Conservation (phyloP, 352 stramenopile genomes). For the Phytophthora pisi region DNA sequence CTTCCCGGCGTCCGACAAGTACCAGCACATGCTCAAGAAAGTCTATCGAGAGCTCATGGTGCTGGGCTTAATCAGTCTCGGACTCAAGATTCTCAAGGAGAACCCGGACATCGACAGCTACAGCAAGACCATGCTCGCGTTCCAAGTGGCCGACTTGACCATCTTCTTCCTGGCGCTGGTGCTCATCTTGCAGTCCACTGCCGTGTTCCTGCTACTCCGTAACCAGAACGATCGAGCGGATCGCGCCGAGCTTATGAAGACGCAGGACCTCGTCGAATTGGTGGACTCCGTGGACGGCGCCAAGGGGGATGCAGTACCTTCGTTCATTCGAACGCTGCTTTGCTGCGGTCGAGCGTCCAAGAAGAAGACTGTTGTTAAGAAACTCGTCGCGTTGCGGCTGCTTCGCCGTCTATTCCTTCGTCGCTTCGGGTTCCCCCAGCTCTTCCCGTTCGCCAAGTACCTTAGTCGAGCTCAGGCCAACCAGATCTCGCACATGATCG, state of each 20-base stretch:
- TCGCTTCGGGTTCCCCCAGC: conserved; percentile 45
- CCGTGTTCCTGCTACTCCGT: conserved; percentile 48
- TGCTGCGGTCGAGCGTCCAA: conserved; percentile 20
- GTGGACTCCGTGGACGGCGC: conserved; percentile 2
- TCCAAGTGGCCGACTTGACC: conserved; percentile 61
- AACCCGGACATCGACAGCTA: conserved; percentile 37
- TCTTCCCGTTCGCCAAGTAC: conserved; percentile 78
- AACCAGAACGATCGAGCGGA: conserved; percentile 49
- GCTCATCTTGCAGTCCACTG: conserved; percentile 55
- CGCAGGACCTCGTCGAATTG: conserved; percentile 33
- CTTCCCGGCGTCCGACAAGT: conserved; percentile 57
- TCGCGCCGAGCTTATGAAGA: conserved; percentile 48
- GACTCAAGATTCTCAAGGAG: conserved; percentile 59
- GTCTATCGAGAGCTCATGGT: conserved; percentile 66
- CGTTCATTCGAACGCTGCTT: conserved; percentile 14
- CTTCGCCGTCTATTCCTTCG: conserved; percentile 51
- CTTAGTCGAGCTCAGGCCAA: conserved; percentile 69
- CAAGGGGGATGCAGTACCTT: not conserved
- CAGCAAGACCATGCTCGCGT: conserved; percentile 47
- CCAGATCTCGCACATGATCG: conserved; percentile 79
- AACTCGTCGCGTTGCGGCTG: conserved; percentile 38
- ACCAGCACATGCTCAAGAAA: conserved; percentile 74
- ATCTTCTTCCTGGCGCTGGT: conserved; percentile 58
- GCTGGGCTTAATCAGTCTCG: conserved; percentile 58
- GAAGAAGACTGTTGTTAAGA: conserved; percentile 18